Evolutionary conservation across 2,329 filamentous ascomycete species (phyloP).

Genomic region (Colletotrichum cereale): DNA sequence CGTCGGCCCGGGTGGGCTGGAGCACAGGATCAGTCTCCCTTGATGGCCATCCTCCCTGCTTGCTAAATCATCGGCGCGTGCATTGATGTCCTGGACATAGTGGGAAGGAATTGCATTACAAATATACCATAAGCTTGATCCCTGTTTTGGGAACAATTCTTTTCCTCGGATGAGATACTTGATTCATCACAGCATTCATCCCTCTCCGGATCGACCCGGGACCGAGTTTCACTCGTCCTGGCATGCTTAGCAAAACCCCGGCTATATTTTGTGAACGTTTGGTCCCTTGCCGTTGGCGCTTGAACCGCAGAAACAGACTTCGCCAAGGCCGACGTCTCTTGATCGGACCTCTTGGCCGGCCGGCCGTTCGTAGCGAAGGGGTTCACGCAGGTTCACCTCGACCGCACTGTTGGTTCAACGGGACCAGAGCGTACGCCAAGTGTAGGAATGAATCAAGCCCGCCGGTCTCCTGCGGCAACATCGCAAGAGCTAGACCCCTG

Average conservation of each 20-base stretch:
- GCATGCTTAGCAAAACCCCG: no score
- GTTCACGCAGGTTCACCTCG: neutral
- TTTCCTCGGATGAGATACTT: no score
- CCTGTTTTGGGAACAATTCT: no score
- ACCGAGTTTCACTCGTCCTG: no score
- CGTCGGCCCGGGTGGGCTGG: neutral
- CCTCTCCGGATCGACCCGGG: no score
- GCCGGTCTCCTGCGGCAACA: neutral
- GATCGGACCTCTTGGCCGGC: constrained; percentile 14
- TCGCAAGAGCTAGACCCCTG: neutral
- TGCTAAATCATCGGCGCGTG: no score
- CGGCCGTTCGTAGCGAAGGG: neutral
- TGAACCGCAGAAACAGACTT: neutral
- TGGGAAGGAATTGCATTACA: no score
- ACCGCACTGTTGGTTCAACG: neutral
- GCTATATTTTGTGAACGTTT: neutral
- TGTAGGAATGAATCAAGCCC: neutral
- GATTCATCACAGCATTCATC: no score
- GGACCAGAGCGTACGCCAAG: neutral
- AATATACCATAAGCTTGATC: no score
- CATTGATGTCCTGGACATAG: no score
- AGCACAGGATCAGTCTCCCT: constrained; percentile 27
- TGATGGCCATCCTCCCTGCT: no score
- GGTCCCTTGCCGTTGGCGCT: neutral
- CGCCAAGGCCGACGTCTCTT: neutral